Percentiles rank a stretch among this genome's conserved stretches.
phyloP scores from a whole-genome alignment of 495 filamentous ascomycete genomes.

The Penicillium daleae region DNA sequence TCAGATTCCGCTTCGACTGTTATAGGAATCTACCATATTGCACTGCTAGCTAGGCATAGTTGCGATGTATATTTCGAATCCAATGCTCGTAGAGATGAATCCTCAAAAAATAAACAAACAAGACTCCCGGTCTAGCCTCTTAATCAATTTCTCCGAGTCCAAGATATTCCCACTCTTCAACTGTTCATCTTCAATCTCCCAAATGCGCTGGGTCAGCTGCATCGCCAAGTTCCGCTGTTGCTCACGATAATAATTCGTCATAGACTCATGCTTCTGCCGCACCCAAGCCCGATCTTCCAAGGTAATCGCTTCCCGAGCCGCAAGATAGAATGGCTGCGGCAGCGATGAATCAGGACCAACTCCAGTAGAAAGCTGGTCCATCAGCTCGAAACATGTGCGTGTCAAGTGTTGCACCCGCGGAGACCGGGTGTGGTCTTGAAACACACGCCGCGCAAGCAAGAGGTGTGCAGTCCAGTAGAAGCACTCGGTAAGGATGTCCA shows the following conservation, averaged over 20 bases:
- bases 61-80: no score
- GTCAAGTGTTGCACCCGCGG: conserved; percentile 31
- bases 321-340: conserved; percentile 34
- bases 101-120: conserved; percentile 33
- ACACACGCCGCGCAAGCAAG: conserved; percentile 33
- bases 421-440: conserved; percentile 28
- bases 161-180: background rate
- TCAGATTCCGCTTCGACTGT: background rate
- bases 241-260: conserved; percentile 37
- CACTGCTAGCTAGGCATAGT: no score
- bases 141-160: conserved; percentile 22
- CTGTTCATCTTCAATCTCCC: conserved; percentile 26
- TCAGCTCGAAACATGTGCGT: conserved; percentile 32
- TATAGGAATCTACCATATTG: no score
- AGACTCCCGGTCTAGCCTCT: conserved; percentile 22
- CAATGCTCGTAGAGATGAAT: background rate
- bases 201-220: conserved; percentile 30
- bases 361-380: conserved; percentile 32
- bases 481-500: conserved; percentile 37
- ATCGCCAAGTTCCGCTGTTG: conserved; percentile 34
- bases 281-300: conserved; percentile 28
- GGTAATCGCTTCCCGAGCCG: conserved; percentile 31
- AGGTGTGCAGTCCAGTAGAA: conserved; percentile 37
- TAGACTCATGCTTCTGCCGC: conserved; percentile 32
- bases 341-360: conserved; percentile 35